Conservation (phyloP, 495 filamentous ascomycete species). For the Xylaria bambusicola region DNA sequence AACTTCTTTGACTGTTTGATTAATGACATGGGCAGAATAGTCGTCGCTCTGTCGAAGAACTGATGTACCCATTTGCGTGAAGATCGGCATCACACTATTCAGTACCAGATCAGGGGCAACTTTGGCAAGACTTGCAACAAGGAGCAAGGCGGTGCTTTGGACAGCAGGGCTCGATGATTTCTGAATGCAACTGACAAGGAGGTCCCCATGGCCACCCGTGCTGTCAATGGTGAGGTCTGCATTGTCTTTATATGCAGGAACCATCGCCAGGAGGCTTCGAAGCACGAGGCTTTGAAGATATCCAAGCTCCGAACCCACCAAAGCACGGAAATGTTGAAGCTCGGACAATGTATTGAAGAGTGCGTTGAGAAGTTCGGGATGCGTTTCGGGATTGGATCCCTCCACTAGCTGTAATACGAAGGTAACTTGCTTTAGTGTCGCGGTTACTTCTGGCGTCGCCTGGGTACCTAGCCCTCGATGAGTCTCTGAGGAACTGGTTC, state of each 20-base stretch:
- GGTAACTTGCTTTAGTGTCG: constrained; percentile 70
- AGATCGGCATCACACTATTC: constrained; percentile 98
- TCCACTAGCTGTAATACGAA: constrained; percentile 89
- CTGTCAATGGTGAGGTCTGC: constrained; percentile 66
- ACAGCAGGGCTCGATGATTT: constrained; percentile 85
- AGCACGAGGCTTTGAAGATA: constrained; percentile 83
- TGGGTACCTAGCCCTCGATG: constrained; percentile 39
- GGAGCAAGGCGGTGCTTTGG: constrained; percentile 86
- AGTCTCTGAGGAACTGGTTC: constrained; percentile 67
- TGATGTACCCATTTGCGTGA: constrained; percentile 93
- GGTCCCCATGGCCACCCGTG: constrained; percentile 75
- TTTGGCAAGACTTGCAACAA: constrained; percentile 79
- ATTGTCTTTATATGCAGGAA: constrained; percentile 68
- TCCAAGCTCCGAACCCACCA: constrained; percentile 72
- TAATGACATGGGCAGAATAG: constrained; percentile 91
- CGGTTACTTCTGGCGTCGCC: constrained; percentile 53
- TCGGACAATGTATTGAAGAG: constrained; percentile 84
- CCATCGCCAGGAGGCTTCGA: constrained; percentile 73
- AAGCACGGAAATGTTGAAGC: constrained; percentile 73
- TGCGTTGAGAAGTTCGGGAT: constrained; percentile 70
- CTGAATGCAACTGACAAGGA: constrained; percentile 88
- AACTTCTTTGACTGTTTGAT: constrained; percentile 83
- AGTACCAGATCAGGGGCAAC: constrained; percentile 85
- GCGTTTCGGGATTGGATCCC: constrained; percentile 66
- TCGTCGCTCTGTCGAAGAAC: constrained; percentile 89